Conservation (phyloP, 176 grass and related monocot genomes). For the Ananas comosus region DNA sequence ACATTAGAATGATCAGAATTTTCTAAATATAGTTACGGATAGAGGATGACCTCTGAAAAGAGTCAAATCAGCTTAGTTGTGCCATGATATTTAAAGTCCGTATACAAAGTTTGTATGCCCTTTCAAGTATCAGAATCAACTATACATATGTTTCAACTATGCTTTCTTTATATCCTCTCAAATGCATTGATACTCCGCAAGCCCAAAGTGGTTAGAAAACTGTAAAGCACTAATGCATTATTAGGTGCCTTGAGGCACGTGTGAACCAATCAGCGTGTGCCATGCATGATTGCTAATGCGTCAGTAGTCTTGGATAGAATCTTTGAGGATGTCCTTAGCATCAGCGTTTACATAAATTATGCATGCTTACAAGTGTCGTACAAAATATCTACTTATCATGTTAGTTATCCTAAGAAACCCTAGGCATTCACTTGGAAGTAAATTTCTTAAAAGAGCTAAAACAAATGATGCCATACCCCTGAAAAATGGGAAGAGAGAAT, state of each 20-base stretch:
- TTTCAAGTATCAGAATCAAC: background rate
- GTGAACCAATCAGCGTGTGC: no score
- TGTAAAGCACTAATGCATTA: no score
- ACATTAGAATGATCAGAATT: background rate
- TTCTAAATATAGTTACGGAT: background rate
- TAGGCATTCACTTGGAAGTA: no score
- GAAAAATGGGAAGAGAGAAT: slow-evolving; percentile 59
- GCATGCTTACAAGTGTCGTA: background rate
- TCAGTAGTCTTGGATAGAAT: background rate
- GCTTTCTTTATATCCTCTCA: background rate
- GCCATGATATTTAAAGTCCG: background rate
- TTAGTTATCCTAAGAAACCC: background rate
- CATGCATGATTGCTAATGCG: no score
- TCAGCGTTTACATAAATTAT: background rate
- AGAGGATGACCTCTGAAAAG: background rate
- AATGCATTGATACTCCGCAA: background rate
- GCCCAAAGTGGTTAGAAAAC: no score
- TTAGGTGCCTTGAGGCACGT: no score
- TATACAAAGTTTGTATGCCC: background rate
- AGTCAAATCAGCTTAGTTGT: background rate
- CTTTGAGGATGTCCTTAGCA: background rate
- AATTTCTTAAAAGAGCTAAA: slow-evolving; percentile 1
- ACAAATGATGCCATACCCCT: slow-evolving; percentile 33
- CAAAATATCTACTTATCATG: background rate
- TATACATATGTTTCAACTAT: background rate